phyloP scores from a whole-genome alignment of 106 monocot species.

The Allium cepa region DNA sequence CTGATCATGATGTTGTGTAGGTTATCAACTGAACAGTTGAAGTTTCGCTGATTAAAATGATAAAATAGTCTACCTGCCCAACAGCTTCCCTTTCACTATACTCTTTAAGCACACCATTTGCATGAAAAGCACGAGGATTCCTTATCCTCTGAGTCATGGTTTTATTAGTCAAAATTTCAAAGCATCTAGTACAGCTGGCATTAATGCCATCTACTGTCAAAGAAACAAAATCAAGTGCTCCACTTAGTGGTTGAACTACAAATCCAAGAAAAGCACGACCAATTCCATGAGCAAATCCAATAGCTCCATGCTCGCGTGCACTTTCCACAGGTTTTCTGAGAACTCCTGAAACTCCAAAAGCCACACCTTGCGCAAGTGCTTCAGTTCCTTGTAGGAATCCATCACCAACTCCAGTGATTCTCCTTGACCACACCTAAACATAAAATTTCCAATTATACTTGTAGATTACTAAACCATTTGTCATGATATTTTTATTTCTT shows the following conservation, averaged over 20 bases:
- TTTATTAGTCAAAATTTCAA: constrained; percentile 79
- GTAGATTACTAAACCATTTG: too few relatives aligned
- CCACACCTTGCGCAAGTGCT: constrained; percentile 96
- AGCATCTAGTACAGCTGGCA: constrained; percentile 77
- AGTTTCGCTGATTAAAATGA: background rate
- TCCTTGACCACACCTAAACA: constrained; percentile 79
- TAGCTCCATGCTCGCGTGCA: constrained; percentile 69
- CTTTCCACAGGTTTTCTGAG: constrained; percentile 84
- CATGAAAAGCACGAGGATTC: constrained; percentile 85
- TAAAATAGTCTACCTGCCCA: constrained; percentile 62
- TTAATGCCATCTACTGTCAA: constrained; percentile 94
- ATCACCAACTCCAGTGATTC: constrained; percentile 94
- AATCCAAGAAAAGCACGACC: constrained; percentile 86
- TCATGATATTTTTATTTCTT: too few relatives aligned
- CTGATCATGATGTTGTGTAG: background rate
- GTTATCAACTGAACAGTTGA: background rate
- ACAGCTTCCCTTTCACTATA: constrained; percentile 71
- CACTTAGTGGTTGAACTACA: constrained; percentile 95
- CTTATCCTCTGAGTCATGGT: constrained; percentile 53
- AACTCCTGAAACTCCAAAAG: constrained; percentile 97
- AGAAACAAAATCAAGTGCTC: constrained; percentile 88
- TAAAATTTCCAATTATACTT: too few relatives aligned
- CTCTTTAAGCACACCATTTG: constrained; percentile 68
- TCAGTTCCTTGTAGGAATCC: constrained; percentile 97
- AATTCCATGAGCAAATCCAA: constrained; percentile 86